Base-by-base conservation (phyloP, 257 asterid genomes). In the Salvia splendens region DNA sequence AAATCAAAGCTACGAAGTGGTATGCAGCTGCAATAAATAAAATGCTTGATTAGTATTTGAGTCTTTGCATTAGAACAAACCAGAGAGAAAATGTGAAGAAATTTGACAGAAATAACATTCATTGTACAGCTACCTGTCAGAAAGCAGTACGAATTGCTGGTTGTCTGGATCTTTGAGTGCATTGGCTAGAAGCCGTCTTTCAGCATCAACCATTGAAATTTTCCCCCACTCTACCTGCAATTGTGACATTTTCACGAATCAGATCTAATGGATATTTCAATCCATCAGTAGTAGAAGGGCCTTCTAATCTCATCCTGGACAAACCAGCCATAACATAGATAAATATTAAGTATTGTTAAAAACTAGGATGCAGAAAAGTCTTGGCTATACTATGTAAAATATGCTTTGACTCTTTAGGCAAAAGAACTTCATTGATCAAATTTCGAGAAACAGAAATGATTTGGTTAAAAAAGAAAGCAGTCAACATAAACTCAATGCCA, bases 141-240 rank as follows among this genome's bases (percentile, higher is more conserved):
- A 94, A 57, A 94, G 96, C 57, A 94, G 85, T 38, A 94, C 88
- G 67, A 94, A 94, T 50, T 94, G 96, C 79, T 79, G 91, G 74
- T 94, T 94, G 73, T 87, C 95, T 64, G 87, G 77, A 77, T 94
- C 98, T 67, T 77, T 77, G 33, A 94, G 96, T 3, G 99, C 97
- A 79, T 87, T 77, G 16, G 80, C 96, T 73, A 94, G 74, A 75
- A 94, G 98, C 52, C 99, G 86, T 73, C 83, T 91, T 82, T 94
- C 99, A 70, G 98, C 99, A 79, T 94, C 98, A 69, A 94, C 95
- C 99, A 94, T 94, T 36, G 99, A 94, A 70, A 91, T 89, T 82
- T 82, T 89, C 48, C 99, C 99, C 99, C 99, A 94, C 10, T 43
- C 91, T 42, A 94, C 99, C 99, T 93, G 89, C 70, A 84, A 36